A percentile compares a stretch with the other conserved stretches of the same genome.
Conservation (phyloP, 805 yeast genomes). For the Brettanomyces anomalus region DNA sequence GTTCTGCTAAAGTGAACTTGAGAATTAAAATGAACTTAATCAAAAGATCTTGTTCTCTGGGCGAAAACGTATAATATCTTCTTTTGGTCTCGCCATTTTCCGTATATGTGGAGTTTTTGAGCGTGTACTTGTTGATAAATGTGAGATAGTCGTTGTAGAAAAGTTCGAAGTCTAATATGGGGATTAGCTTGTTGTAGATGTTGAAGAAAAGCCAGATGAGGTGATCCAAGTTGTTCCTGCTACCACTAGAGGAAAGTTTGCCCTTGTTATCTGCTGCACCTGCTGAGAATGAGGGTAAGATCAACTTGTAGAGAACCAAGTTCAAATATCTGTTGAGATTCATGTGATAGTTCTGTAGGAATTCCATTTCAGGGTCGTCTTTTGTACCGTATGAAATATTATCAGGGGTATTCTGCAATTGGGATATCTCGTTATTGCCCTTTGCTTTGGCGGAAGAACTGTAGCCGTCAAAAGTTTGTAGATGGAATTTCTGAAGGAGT, state of each 20-base stretch:
- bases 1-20: constrained; percentile 38
- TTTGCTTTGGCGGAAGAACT: constrained; percentile 8
- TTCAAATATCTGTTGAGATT: constrained; percentile 27
- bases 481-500: constrained; percentile 13
- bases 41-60: constrained; percentile 29
- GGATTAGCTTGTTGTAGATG: constrained; percentile 44
- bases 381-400: background rate
- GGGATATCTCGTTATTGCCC: background rate
- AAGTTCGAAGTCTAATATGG: constrained; percentile 43
- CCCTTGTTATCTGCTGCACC: constrained; percentile 1
- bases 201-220: constrained; percentile 40
- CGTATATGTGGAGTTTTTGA: constrained; percentile 25
- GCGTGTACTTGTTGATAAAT: constrained; percentile 31
- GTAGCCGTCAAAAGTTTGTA: constrained; percentile 24
- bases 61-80: constrained; percentile 24
- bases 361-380: constrained; percentile 11
- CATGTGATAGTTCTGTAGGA: constrained; percentile 26
- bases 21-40: constrained; percentile 44
- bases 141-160: constrained; percentile 47
- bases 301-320: constrained; percentile 24
- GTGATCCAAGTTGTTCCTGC: constrained; percentile 32
- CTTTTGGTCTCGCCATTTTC: constrained; percentile 34
- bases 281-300: constrained; percentile 21
- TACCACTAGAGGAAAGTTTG: background rate
- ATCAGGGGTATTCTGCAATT: background rate